phyloP scores from a whole-genome alignment of 148 eudicot species.

The Oxyria digyna region DNA sequence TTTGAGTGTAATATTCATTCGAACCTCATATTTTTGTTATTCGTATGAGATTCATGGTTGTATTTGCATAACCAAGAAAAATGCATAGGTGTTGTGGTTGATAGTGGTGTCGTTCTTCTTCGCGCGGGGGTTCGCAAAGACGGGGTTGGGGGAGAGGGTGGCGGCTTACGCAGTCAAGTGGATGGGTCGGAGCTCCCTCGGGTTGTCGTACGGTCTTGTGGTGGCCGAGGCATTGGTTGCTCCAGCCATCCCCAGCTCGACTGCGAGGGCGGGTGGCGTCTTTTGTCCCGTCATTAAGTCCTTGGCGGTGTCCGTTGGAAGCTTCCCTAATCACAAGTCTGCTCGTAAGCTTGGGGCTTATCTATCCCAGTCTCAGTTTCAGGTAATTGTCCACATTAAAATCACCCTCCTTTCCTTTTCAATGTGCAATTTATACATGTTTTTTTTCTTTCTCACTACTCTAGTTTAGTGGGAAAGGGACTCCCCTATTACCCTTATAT shows the following conservation, averaged over 20 bases:
- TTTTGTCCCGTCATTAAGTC: constrained; percentile 73
- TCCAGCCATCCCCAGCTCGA: constrained; percentile 84
- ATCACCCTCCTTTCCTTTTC: no score
- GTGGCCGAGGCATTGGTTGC: constrained; percentile 60
- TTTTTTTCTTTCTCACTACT: no score
- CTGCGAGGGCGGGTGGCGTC: constrained; percentile 88
- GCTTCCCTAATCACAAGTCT: constrained; percentile 43
- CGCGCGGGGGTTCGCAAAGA: constrained; percentile 76
- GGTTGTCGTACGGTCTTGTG: constrained; percentile 74
- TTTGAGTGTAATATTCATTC: no score
- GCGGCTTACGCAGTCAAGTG: constrained; percentile 65
- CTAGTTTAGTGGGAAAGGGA: no score
- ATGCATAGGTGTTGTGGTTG: constrained; percentile 55
- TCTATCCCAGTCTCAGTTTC: constrained; percentile 57
- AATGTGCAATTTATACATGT: no score
- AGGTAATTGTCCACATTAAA: no score
- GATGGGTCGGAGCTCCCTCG: constrained; percentile 66
- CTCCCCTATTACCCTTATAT: no score
- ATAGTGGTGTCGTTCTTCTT: constrained; percentile 85
- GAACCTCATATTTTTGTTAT: no score
- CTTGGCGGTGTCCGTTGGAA: constrained; percentile 43
- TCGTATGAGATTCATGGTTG: no score
- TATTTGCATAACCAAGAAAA: no score
- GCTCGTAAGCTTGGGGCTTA: constrained; percentile 66
- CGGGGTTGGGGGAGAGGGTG: constrained; percentile 72